Evolutionary conservation across 306 rosid species (phyloP), one percentile per base, ranked within the genome.

Genomic region (Delonix regia): DNA sequence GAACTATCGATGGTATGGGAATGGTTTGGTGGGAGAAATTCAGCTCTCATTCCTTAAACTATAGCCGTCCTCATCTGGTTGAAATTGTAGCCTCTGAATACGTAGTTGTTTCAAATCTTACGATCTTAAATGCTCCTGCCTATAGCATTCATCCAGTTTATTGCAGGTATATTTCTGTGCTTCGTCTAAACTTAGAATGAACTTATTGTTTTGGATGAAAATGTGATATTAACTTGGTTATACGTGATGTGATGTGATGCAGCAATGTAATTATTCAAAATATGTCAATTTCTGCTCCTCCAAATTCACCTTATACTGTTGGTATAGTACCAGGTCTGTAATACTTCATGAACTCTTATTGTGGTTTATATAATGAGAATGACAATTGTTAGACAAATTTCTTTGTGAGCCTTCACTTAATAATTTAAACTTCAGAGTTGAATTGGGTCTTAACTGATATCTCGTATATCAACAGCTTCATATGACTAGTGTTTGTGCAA

Each of bases 1-100:
- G 99, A 69, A 88, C 90, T 78, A 89, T 95, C 52, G 88, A 95
- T 76, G 99, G 99, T 60, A 93, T 84, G 91, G 99, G 99, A 76
- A 81, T 87, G 27, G 92, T 85, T 74, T 95, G 99, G 99, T 95
- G 99, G 99, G 95, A 91, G 69, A 86, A 85, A 87, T 95, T 85
- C 75, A 88, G 12, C 49, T 88, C 93, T 38, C 88, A 81, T 57
- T 86, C 94, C 60, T 77, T 94, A 76, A 94, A 94, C 82, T 78
- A 87, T 57, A 92, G 99, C 82, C 97, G 98, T 21, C 99, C 99
- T 66, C 98, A 95, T 83, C 82, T 95, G 65, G 88, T 95, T 48
- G 99, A 95, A 81, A 74, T 95, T 52, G 85, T 88, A 42, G 81
- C 85, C 8, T 92, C 97, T 24, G 73, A 86, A 33, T 4, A 80